A percentile compares a stretch with the other conserved stretches of the same genome.
Evolutionary conservation across 1,284 basidiomycete genomes (phyloP).

Genomic region (Leucoagaricus sp.): DNA sequence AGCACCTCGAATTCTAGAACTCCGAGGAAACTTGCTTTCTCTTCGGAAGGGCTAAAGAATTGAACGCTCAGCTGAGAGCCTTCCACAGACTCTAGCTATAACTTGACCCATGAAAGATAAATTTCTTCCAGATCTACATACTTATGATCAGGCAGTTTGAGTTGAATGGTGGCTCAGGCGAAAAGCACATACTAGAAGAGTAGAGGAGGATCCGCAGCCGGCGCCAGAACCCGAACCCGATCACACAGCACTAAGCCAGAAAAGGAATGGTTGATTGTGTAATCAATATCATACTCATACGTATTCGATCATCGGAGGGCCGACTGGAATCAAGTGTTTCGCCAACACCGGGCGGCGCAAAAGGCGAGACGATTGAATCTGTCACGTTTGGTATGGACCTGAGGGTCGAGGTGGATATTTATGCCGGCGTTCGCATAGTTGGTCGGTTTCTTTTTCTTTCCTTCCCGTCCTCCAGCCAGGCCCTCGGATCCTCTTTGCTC

Average conservation of each 20-base stretch:
- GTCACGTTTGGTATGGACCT: not conserved
- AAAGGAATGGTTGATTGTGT: not conserved
- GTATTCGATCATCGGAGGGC: slow-evolving; percentile 1
- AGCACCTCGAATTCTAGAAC: not conserved
- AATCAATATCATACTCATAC: slow-evolving; percentile 6
- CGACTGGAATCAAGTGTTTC: not conserved
- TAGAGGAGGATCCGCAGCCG: not conserved
- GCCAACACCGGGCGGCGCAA: slow-evolving; percentile 1
- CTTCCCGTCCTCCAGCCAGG: not conserved
- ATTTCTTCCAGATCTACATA: not conserved
- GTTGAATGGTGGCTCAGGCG: too few relatives aligned
- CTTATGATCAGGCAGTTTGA: too few relatives aligned
- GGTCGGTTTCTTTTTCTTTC: not conserved
- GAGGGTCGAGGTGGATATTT: slow-evolving; percentile 5
- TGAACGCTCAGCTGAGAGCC: not conserved
- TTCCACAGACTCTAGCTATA: not conserved
- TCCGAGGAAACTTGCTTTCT: not conserved
- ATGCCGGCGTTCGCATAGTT: not conserved
- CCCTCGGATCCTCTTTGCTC: not conserved
- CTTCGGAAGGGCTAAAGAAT: too few relatives aligned
- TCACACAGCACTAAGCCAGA: not conserved
- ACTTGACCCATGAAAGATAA: not conserved
- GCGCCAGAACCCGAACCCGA: not conserved
- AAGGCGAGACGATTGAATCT: not conserved
- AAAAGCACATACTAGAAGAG: not conserved